Conservation (phyloP, 192 early-diverging fungal species). For the Coemansia sp. region DNA sequence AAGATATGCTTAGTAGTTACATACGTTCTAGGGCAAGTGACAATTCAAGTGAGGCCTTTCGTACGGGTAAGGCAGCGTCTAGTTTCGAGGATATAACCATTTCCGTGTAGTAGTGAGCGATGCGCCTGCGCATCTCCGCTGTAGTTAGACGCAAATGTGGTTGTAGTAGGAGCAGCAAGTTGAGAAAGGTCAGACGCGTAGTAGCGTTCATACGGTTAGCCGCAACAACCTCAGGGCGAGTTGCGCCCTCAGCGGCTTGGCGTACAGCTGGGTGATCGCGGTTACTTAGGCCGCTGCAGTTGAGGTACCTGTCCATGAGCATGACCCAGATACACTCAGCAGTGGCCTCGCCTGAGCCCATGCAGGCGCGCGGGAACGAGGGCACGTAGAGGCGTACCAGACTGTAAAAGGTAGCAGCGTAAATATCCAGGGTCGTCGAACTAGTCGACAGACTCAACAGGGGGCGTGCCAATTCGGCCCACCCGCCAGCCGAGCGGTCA, state of each 20-base stretch:
- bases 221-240: constrained; percentile 51
- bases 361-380: constrained; percentile 50
- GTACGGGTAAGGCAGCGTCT: constrained; percentile 52
- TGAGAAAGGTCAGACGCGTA: constrained; percentile 55
- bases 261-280: constrained; percentile 27
- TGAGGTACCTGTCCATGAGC: constrained; percentile 58
- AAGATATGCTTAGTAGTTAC: constrained; percentile 18
- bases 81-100: constrained; percentile 51
- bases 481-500: constrained; percentile 37
- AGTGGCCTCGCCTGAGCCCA: constrained; percentile 46
- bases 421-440: constrained; percentile 57
- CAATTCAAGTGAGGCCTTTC: constrained; percentile 54
- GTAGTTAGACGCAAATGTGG: constrained; percentile 36
- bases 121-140: constrained; percentile 36
- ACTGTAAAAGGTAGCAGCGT: constrained; percentile 51
- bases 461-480: constrained; percentile 54
- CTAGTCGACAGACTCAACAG: constrained; percentile 53
- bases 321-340: constrained; percentile 47
- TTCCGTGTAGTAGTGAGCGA: constrained; percentile 46
- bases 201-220: constrained; percentile 57
- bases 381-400: constrained; percentile 49
- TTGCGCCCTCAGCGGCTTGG: neutral
- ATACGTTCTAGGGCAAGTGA: constrained; percentile 46
- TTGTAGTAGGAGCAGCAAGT: constrained; percentile 47
- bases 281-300: constrained; percentile 47